A percentile compares a stretch with the other conserved stretches of the same genome.
These are phyloP conservation scores for Hanseniaspora thailandica DNA, from an alignment of 805 yeast genomes.

Conservation along the genomic window DNA sequence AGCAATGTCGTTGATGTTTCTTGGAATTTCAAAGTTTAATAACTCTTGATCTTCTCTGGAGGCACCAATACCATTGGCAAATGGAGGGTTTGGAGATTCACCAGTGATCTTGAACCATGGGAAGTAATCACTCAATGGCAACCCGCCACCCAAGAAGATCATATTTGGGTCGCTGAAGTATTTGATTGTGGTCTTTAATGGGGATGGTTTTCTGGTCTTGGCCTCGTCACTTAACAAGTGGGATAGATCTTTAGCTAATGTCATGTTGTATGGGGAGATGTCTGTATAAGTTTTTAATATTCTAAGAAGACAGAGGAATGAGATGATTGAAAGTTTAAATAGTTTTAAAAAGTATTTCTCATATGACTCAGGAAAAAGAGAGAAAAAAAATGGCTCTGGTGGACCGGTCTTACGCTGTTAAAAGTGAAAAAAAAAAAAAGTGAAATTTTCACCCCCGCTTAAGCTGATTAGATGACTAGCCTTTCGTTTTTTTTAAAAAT, in stretches of 20 bases:
- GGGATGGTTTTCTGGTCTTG: constrained; percentile 60
- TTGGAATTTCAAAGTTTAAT: constrained; percentile 19
- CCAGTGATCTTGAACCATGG: constrained; percentile 73
- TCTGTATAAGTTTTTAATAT: no score
- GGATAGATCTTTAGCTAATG: constrained; percentile 55
- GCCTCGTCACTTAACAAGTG: constrained; percentile 73
- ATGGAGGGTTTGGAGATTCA: constrained; percentile 70
- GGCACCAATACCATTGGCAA: constrained; percentile 65
- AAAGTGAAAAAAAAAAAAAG: no score
- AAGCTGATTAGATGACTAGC: no score
- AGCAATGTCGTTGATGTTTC: constrained; percentile 23
- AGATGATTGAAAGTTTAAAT: no score
- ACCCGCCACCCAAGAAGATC: constrained; percentile 88
- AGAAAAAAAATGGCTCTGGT: no score
- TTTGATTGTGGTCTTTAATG: constrained; percentile 73
- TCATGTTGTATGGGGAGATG: constrained; percentile 25
- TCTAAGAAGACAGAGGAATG: no score
- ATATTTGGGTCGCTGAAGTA: constrained; percentile 63
- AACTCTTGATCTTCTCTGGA: constrained; percentile 32
- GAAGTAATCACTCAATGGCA: constrained; percentile 82
- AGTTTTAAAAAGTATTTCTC: no score
- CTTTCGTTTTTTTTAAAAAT: no score
- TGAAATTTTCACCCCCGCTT: no score
- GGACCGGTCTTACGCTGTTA: no score
- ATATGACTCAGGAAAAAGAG: background rate